These are phyloP conservation scores for Schizosaccharomyces pombe DNA, from an alignment of 805 yeast species.

Conservation along the genomic window DNA sequence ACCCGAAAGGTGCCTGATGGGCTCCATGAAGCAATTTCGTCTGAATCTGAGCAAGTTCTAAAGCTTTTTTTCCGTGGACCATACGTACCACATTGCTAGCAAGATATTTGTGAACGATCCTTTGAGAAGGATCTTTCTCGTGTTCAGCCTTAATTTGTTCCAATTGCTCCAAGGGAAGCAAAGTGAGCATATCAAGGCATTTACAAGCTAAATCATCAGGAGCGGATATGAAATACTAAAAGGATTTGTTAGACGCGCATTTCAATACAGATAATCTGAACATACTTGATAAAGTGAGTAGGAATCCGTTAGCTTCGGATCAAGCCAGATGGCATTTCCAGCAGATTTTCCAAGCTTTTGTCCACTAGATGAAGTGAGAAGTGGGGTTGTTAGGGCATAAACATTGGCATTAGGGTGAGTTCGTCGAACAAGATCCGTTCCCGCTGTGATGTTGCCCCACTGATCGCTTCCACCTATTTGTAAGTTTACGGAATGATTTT, in stretches of 20 bases:
- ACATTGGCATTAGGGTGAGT: conserved; percentile 12
- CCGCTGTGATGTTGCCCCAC: conserved; percentile 96
- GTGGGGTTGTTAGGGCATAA: conserved; percentile 72
- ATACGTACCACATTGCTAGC: conserved; percentile 74
- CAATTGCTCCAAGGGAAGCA: conserved; percentile 43
- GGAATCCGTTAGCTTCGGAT: conserved; percentile 46
- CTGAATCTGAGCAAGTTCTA: not conserved
- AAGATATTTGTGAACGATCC: conserved; percentile 46
- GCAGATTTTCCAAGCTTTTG: conserved; percentile 92
- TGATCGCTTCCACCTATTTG: conserved; percentile 91
- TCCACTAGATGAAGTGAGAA: conserved; percentile 69
- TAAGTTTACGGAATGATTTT: conserved; percentile 31
- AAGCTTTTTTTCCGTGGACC: conserved; percentile 41
- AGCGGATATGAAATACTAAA: conserved; percentile 5
- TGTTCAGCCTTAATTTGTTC: conserved; percentile 32
- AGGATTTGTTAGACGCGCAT: not conserved
- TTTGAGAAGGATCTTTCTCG: conserved; percentile 22
- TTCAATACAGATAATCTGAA: not conserved
- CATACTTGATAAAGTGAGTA: conserved; percentile 50
- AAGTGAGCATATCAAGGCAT: conserved; percentile 53
- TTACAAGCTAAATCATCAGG: conserved; percentile 45
- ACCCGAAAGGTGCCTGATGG: not conserved
- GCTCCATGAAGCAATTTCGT: not conserved
- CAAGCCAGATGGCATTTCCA: conserved; percentile 85
- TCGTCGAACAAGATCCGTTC: conserved; percentile 62